Base-by-base conservation (phyloP, 495 filamentous ascomycete species). In the Cairneyella variabilis region DNA sequence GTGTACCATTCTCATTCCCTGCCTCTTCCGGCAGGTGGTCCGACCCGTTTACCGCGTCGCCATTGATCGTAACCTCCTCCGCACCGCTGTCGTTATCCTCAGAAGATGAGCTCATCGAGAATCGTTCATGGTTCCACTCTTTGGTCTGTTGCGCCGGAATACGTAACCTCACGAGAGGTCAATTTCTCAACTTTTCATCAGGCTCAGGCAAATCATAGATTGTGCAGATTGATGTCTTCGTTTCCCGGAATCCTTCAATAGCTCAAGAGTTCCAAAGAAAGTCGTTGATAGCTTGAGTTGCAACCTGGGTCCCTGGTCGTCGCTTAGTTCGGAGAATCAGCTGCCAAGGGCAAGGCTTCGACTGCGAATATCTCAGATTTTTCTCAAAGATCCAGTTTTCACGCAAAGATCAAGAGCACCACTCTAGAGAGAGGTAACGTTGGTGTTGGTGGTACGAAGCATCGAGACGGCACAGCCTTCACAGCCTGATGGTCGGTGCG, bases 31-130 rank as follows among this genome's bases (percentile, higher is more conserved):
- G 66, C 25, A 66, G 66, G n/a, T 20, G 28, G 12, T 18, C 28
- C 27, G 42, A 46, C 22, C 34, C 39, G 42, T 48, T 45, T 4
- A 25, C 18, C 8, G 26, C 37, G 43, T 62, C 59, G 30, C 59
- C 59, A 59, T 66, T 72, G 26, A 74, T 64, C 1, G 74, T 76
- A 51, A 70, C 65, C 49, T 61, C 57, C 58, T 54, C 64, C 58
- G 58, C 69, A 60, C 69, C 76, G 70, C 73, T 66, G 57, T 75
- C 69, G 60, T 64, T 71, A 62, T 71, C 74, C 63, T 60, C 51
- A 57, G 64, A 64, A 69, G 68, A 71, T 57, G 66, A 66, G 73
- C 70, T 80, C 76, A 80, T 80, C 63, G 69, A 57, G 58, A 59
- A 45, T 46, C 18, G 39, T 30, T 53, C 60, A 63, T 63, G 53